Base-by-base conservation (phyloP, 371 early-diverging fungal species). In the Actinomortierella wolfii region DNA sequence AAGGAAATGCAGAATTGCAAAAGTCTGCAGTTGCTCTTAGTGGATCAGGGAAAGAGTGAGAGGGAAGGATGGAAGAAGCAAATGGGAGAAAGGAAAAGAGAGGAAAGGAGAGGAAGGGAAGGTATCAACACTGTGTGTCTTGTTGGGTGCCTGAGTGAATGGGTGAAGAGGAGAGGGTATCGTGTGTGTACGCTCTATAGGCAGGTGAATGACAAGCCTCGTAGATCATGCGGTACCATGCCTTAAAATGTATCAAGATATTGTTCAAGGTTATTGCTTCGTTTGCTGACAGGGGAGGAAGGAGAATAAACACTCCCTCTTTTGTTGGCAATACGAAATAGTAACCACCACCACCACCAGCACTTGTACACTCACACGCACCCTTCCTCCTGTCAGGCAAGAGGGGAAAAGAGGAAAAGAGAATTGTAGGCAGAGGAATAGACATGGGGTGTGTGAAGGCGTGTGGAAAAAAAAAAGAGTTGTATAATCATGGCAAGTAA, bases 31-130 rank as follows among this genome's bases (percentile, higher is more conserved):
- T 11, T 34, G 34, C 34, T 34, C 11, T 34, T 11, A 34, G 34
- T 11, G 34, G 34, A 11, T 6, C 34, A 47, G 47, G n/a, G n/a
- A 21, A 47, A 13, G 13, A 47, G 9, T 4, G 25, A 34, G 23
- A 1, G 17, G 29, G 63, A 60, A 34, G 55, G 39, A 23, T 68
- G 64, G 61, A 55, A 56, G 20, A 42, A 28, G 54, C 39, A 20
- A 43, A 43, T 14, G 45, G 34, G 43, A 40, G 40, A 18, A 34
- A 21, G 18, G 24, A 21, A 46, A 42, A 17, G 14, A 45, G 34
- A 24, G 45, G 53, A 18, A 40, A 9, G 6, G 20, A 39, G 23
- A 39, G 14, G 53, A 52, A 34, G 20, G 40, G 53, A 23, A 8
- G 53, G 18, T 34, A 11, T 34, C 11, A 34, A 11, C 34, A 11